Evolutionary conservation across 1,284 basidiomycete species (phyloP).

Genomic region (Trametes polyzona): DNA sequence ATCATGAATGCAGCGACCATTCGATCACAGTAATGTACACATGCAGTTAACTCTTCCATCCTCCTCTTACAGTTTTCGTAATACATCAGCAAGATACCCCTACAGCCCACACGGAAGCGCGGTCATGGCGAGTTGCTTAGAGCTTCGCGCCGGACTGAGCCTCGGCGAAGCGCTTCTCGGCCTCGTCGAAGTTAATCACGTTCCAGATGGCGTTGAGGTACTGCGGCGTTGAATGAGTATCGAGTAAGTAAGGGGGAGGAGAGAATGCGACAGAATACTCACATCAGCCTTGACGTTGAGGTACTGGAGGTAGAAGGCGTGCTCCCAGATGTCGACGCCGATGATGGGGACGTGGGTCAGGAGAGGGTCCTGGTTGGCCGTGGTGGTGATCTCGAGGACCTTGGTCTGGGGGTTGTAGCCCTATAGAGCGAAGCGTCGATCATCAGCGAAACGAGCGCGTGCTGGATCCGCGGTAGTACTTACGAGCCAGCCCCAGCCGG

Average conservation of each 20-base stretch:
- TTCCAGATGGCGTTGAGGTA: constrained; percentile 83
- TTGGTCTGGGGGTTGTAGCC: constrained; percentile 66
- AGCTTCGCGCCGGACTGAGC: constrained; percentile 35
- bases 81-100: not conserved
- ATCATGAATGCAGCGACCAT: constrained; percentile 13
- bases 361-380: constrained; percentile 91
- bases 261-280: constrained; percentile 39
- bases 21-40: constrained; percentile 21
- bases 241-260: not conserved
- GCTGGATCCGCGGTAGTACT: constrained; percentile 36
- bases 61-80: constrained; percentile 16
- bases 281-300: constrained; percentile 76
- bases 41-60: constrained; percentile 14
- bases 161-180: constrained; percentile 67
- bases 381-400: constrained; percentile 76
- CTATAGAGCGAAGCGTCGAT: constrained; percentile 40
- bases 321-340: constrained; percentile 90
- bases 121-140: constrained; percentile 1
- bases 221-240: constrained; percentile 38
- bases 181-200: constrained; percentile 84
- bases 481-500: constrained; percentile 94
- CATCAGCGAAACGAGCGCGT: not conserved
- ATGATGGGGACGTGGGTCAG: constrained; percentile 77
- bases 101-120: not conserved
- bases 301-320: constrained; percentile 81